phyloP scores from a whole-genome alignment of 768 basidiomycete genomes.

The Lactarius psammicola region DNA sequence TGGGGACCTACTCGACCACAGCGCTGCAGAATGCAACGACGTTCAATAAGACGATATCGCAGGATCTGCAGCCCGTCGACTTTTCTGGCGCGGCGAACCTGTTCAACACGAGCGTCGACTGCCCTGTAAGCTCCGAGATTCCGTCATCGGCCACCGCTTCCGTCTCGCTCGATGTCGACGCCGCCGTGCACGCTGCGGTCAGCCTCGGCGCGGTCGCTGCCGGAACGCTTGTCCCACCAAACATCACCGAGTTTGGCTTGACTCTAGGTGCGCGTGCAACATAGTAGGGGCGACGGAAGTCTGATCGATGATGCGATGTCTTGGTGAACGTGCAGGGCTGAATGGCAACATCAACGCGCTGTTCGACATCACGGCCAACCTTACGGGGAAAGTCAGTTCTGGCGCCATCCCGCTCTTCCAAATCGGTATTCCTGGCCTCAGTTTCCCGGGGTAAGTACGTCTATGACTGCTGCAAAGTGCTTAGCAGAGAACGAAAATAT shows the following conservation, averaged over 20 bases:
- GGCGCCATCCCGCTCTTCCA: neutral
- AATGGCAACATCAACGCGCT: neutral
- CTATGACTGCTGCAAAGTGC: too few species aligned
- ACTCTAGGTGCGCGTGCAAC: slow-evolving; percentile 14
- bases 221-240: slow-evolving; percentile 16
- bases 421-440: slow-evolving; percentile 48
- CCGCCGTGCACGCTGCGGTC: neutral
- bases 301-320: neutral
- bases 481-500: neutral
- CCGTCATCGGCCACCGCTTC: neutral
- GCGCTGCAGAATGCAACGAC: neutral
- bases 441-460: slow-evolving; percentile 18
- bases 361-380: neutral
- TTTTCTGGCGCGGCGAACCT: neutral
- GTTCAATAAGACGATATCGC: neutral
- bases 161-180: slow-evolving; percentile 9
- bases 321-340: neutral
- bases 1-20: neutral
- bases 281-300: too few species aligned
- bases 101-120: slow-evolving; percentile 5
- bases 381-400: neutral
- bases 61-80: neutral
- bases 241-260: slow-evolving; percentile 13
- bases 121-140: neutral
- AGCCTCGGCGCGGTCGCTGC: slow-evolving; percentile 13